Evolutionary conservation across 306 rosid species (phyloP).

Genomic region (Prunus salicina): DNA sequence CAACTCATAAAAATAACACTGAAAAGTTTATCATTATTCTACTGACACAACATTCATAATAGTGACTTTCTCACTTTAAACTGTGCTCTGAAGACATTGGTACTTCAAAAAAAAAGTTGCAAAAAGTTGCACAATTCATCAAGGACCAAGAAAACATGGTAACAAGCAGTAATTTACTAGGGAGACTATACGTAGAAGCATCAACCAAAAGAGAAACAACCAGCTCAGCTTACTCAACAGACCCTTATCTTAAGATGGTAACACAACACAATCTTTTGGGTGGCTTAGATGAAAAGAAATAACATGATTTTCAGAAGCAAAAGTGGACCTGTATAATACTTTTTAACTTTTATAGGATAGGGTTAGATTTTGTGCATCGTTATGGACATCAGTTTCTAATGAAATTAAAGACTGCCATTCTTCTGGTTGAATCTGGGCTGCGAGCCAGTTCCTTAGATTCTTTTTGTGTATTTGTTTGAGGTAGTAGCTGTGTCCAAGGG

Average conservation of each 20-base stretch:
- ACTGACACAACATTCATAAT: neutral
- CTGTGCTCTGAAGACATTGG: neutral
- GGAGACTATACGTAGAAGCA: neutral
- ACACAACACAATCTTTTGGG: neutral
- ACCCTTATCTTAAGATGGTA: neutral
- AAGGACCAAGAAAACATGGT: neutral
- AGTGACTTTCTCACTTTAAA: neutral
- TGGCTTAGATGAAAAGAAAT: too few species aligned
- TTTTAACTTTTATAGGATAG: neutral
- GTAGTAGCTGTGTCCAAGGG: neutral
- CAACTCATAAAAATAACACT: neutral
- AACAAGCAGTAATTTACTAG: neutral
- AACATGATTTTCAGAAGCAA: too few species aligned
- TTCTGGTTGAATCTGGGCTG: neutral
- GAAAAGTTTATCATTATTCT: neutral
- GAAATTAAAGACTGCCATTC: neutral
- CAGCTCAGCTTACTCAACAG: constrained; percentile 2
- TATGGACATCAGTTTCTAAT: neutral
- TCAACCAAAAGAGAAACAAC: neutral
- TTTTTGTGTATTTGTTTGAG: neutral
- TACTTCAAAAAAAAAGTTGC: neutral
- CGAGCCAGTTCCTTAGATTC: neutral
- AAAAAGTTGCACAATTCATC: neutral
- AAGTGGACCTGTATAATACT: neutral
- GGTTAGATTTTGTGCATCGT: too few species aligned